Base-by-base conservation (phyloP, 2,329 filamentous ascomycete species). In the Trichoderma brevicompactum region DNA sequence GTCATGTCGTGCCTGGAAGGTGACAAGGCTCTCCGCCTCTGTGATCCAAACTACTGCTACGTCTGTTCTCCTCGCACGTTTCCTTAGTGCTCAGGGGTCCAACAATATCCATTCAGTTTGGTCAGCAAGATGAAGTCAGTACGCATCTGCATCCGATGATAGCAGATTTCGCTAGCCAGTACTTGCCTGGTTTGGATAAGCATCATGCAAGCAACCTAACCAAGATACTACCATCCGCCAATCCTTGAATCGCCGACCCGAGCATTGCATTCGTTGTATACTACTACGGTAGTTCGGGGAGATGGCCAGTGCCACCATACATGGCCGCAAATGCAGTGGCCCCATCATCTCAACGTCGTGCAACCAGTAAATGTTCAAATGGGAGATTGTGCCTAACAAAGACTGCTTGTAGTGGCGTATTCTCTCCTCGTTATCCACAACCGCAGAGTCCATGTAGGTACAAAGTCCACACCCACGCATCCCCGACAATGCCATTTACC, bases 281-380 rank as follows among this genome's bases (percentile, higher is more conserved):
- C 7, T 43, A 62, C 59, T 54, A 38, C 40, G 49, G 48, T n/a
- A 62, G 59, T 46, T 63, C 60, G 49, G 60, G 40, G 17, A 63
- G 40, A 53, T 53, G 49, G 48, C 40, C 48, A 50, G 60, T 54
- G 49, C 49, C 60, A 63, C 41, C 43, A 36, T n/a, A 36, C 32
- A 43, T 48, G 19, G 49, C 49, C 41, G 55, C 55, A 32, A 48
- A 44, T 41, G 50, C 55, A 54, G 62, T 38, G 44, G 52, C 44
- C 54, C 53, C 52, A 44, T 66, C 60, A 66, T 58, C 52, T 56
- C 52, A 46, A 64, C 41, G 64, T 34, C 38, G 65, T 66, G 65
- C 38, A 64, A 58, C 60, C 50, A 44, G 60, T 63, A 36, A 52
- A 63, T 10, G 12, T 38, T 60, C 55, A 55, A 41, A 38, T 41